Evolutionary conservation across 2,329 filamentous ascomycete species (phyloP), one percentile per base, ranked within the genome.

Genomic region (Tolypocladium sp.): DNA sequence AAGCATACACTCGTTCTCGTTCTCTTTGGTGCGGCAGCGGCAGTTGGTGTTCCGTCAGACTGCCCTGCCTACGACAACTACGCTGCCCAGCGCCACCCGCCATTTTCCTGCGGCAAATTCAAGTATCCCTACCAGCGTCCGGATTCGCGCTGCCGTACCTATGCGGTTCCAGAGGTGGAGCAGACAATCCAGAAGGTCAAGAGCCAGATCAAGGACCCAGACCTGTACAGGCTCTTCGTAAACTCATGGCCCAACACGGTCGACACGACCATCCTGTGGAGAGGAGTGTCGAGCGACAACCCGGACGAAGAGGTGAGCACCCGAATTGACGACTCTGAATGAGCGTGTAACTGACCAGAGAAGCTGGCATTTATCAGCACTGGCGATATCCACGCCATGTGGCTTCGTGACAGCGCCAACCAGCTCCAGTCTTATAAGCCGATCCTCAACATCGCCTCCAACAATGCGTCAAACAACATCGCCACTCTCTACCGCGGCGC

Each of bases 341-440:
- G 10, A 22, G 5, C 6, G 4, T 51, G 8, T n/a, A 56, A 15
- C 54, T 53, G 37, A 59, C 49, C 56, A 7, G 27, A n/a, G 35
- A 57, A 85, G 60, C 87, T 93, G 64, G 88, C 85, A 56, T 93
- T 92, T 69, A 84, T 92, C 61, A 89, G 92, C 40, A 95, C 91
- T 0, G 91, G 91, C 37, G 91, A 95, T 67, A 96, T 96, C 71
- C 87, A 95, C 65, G 92, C 93, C 1, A 92, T 96, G 75, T 97
- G 93, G 93, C 77, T 97, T 57, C 86, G 93, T 54, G 92, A 97
- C 72, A 95, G 90, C 57, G 85, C 87, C 53, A 91, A 92, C 72
- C 89, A 92, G 71, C 80, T 92, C 73, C 87, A 90, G 65, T 88
- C 85, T 42, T 92, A 92, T 71, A 80, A 87, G 57, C 78, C 85